A percentile compares a stretch with the other conserved stretches of the same genome.
Evolutionary conservation across 23 red algal species (phyloP).

Genomic region (Gracilariopsis chorda): DNA sequence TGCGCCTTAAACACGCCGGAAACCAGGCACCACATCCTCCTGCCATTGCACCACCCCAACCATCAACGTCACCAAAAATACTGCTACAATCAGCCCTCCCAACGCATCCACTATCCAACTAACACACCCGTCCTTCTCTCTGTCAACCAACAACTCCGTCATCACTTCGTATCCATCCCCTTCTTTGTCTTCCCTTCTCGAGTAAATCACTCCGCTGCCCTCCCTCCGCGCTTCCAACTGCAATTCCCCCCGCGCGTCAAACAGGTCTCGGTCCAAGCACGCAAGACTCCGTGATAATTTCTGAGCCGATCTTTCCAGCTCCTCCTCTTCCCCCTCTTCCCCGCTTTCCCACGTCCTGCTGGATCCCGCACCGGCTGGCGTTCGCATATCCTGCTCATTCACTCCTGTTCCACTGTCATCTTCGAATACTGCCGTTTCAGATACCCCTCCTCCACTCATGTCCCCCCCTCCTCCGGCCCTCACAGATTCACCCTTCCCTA

Average conservation of each 20-base stretch:
- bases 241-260: slow-evolving; percentile 15
- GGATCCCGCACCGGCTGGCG: too few relatives aligned
- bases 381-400: not conserved
- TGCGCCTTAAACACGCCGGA: slow-evolving; percentile 6
- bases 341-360: too few relatives aligned
- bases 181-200: not conserved
- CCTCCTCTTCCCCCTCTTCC: too few relatives aligned
- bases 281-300: slow-evolving; percentile 22
- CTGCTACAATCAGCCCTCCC: slow-evolving; percentile 22
- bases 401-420: not conserved
- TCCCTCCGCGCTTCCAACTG: not conserved
- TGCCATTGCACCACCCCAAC: slow-evolving; percentile 30
- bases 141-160: not conserved
- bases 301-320: not conserved
- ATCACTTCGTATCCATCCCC: not conserved
- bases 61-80: slow-evolving; percentile 31
- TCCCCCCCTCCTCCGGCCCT: not conserved
- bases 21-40: slow-evolving; percentile 25
- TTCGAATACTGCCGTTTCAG: not conserved
- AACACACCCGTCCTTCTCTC: not conserved
- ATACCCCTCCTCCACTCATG: not conserved
- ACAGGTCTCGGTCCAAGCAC: slow-evolving; percentile 23
- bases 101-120: not conserved
- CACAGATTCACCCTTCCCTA: not conserved
- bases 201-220: not conserved